A percentile compares a stretch with the other conserved stretches of the same genome.
These are phyloP conservation scores for Pseudomassariella vexata DNA, from an alignment of 2,329 filamentous ascomycete species.

Conservation along the genomic window DNA sequence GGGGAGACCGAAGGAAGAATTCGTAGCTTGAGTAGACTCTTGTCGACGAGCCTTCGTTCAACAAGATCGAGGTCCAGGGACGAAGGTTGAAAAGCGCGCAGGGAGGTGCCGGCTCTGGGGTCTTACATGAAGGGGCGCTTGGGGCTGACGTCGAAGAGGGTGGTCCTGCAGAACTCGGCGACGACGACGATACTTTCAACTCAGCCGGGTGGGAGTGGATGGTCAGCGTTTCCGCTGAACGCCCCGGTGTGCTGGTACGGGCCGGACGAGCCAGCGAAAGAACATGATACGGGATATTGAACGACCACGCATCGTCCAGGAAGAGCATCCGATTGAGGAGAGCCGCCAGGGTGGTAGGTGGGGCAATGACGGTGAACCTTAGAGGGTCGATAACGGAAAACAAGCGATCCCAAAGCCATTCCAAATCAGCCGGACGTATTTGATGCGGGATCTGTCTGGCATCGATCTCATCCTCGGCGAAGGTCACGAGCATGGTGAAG, in stretches of 20 bases:
- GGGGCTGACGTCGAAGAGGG: constrained; percentile 4
- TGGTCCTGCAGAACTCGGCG: background rate
- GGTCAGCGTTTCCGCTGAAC: background rate
- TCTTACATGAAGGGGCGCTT: constrained; percentile 2
- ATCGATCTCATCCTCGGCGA: constrained; percentile 21
- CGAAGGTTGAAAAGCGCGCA: constrained; percentile 49
- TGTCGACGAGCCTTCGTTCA: constrained; percentile 75
- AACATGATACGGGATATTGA: constrained; percentile 57
- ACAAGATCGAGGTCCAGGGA: constrained; percentile 58
- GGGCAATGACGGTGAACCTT: constrained; percentile 52
- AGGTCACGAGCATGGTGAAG: constrained; percentile 34
- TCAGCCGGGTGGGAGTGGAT: too few species aligned
- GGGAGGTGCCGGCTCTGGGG: constrained; percentile 11
- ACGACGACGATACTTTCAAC: too few species aligned
- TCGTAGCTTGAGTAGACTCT: constrained; percentile 66
- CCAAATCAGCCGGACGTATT: constrained; percentile 23
- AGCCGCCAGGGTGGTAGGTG: constrained; percentile 56
- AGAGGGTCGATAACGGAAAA: constrained; percentile 48
- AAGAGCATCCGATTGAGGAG: constrained; percentile 53
- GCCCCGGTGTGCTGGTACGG: constrained; percentile 6
- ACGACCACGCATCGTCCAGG: constrained; percentile 56
- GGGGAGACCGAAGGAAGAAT: constrained; percentile 60
- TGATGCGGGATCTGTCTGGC: constrained; percentile 22
- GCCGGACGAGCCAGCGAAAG: constrained; percentile 38
- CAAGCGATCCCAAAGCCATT: constrained; percentile 50